Percentiles rank a stretch among this genome's conserved stretches.
These are phyloP conservation scores for Fusarium nygamai DNA, from an alignment of 2,329 filamentous ascomycete genomes.

Conservation along the genomic window DNA sequence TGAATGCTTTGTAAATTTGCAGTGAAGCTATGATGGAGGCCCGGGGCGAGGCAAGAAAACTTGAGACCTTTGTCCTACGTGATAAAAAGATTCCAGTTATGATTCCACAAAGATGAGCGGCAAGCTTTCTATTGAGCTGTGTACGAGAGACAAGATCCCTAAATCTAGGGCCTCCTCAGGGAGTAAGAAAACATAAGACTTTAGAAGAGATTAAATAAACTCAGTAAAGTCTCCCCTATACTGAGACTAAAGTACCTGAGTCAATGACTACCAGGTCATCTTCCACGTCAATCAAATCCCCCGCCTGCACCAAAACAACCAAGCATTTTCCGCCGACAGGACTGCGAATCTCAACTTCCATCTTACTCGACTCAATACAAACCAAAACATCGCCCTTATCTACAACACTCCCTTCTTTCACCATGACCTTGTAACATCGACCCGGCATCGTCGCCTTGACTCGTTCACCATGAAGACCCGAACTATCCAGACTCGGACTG, in stretches of 20 bases:
- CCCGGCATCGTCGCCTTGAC: slow-evolving; percentile 48
- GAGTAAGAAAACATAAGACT: too few relatives aligned
- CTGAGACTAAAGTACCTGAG: too few relatives aligned
- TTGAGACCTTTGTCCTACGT: background rate
- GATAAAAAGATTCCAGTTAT: background rate
- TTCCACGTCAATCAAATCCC: slow-evolving; percentile 45
- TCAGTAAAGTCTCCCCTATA: too few relatives aligned
- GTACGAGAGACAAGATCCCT: background rate
- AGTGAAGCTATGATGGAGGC: background rate
- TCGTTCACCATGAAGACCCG: slow-evolving; percentile 34
- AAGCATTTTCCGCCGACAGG: slow-evolving; percentile 41
- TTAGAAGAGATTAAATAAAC: too few relatives aligned
- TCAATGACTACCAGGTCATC: slow-evolving; percentile 43
- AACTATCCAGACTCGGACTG: background rate
- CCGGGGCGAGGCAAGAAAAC: background rate
- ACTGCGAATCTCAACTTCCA: slow-evolving; percentile 51
- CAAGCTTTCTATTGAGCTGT: too few relatives aligned
- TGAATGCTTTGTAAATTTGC: background rate
- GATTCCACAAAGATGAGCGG: too few relatives aligned
- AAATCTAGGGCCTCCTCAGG: background rate
- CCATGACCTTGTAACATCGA: slow-evolving; percentile 48
- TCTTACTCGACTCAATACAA: slow-evolving; percentile 52
- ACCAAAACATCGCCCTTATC: slow-evolving; percentile 45
- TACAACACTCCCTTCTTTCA: slow-evolving; percentile 39
- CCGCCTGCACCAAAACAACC: slow-evolving; percentile 40